Evolutionary conservation across 164 flowering plant genomes (phyloP), one percentile per base, ranked within the genome.

Genomic region (Aristolochia contorta): DNA sequence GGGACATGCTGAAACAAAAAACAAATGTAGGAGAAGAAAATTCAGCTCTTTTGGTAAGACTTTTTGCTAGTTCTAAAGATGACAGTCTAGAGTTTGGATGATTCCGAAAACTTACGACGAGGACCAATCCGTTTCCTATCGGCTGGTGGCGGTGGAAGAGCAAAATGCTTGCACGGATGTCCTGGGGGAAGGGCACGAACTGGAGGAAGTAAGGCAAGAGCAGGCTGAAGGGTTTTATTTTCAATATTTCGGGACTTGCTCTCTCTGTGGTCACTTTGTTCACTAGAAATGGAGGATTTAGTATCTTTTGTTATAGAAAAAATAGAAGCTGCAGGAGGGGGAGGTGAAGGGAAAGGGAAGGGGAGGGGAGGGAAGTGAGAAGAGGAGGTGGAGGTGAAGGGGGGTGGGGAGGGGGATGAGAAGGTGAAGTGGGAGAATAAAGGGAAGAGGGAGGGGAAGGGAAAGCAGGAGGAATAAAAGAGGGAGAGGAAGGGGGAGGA

Each of bases 111-210:
- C 95, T 85, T 83, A 91, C 98, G 91, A 3, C 98, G 83, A 54
- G 98, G 96, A 65, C 98, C 98, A 69, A 62, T 66, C 55, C 96
- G 76, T 71, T 77, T 85, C 45, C 66, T 71, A 69, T 78, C 79
- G 47, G 81, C 66, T 21, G 91, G 91, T 63, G 97, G 94, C 15
- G 95, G 89, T 60, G 92, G 96, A 58, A 87, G 63, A 53, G 74
- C 70, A 73, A 89, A 92, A 18, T 75, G 73, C 52, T 74, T 68
- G 67, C 98, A 92, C 9, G 81, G 96, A 72, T 89, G 80, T 16
- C 47, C 67, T 5, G 54, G 57, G 45, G 66, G 59, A 73, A 63
- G 58, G 18, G 52, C 54, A 55, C 33, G 50, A 12, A 51, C 55
- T 23, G 24, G 18, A 58, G n/a, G 27, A 46, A 19, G 43, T n/a